Percentiles rank a stretch among this genome's conserved stretches.
phyloP scores from a whole-genome alignment of 1,139 yeast genomes.

The Diutina sp. region DNA sequence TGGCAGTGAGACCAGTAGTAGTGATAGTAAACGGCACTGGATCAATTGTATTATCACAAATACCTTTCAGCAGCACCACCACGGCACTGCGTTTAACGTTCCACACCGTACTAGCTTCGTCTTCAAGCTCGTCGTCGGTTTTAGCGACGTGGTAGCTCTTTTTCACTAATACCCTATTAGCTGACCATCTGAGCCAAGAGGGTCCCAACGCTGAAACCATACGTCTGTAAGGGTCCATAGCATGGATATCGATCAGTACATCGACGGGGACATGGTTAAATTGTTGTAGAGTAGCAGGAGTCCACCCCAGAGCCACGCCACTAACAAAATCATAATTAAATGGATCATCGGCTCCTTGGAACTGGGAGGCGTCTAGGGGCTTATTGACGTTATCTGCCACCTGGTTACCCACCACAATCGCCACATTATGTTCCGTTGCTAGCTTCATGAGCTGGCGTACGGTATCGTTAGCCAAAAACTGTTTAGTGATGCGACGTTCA shows the following conservation, averaged over 20 bases:
- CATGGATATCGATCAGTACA: neutral
- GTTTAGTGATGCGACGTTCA: neutral
- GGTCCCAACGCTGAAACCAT: slow-evolving; percentile 1
- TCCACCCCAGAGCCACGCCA: neutral
- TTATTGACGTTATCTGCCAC: neutral
- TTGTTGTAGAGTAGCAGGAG: neutral
- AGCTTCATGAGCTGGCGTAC: neutral
- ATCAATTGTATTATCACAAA: too few relatives aligned
- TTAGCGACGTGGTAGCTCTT: neutral
- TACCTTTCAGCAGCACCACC: neutral
- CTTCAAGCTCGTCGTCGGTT: neutral
- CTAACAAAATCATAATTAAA: neutral
- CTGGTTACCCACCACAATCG: neutral
- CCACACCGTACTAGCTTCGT: neutral
- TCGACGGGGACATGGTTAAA: neutral
- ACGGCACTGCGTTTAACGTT: neutral
- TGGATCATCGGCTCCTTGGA: neutral
- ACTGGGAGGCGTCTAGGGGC: neutral
- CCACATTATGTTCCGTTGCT: neutral
- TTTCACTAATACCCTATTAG: neutral
- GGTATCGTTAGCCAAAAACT: neutral
- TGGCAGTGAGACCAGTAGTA: neutral
- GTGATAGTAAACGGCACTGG: neutral
- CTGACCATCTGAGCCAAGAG: neutral
- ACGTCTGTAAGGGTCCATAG: neutral